phyloP scores from a whole-genome alignment of 1,284 basidiomycete species.

The Ganoderma leucocontextum region DNA sequence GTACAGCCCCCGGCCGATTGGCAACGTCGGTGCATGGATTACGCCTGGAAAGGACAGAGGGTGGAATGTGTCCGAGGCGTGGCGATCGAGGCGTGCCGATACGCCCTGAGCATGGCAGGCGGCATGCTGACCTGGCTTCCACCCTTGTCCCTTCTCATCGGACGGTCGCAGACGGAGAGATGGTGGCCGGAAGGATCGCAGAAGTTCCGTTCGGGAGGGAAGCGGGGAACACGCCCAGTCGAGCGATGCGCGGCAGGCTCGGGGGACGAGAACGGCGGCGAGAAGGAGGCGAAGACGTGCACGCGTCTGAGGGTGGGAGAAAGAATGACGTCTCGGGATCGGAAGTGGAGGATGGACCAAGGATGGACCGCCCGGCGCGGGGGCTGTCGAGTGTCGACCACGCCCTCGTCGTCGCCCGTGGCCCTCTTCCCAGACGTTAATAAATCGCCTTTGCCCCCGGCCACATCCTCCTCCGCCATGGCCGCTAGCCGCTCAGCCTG shows the following conservation, averaged over 20 bases:
- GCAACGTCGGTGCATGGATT: not conserved
- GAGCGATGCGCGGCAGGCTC: not conserved
- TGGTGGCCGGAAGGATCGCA: not conserved
- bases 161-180: not conserved
- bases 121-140: not conserved
- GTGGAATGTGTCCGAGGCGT: constrained; percentile 7
- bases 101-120: not conserved
- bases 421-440: constrained; percentile 12
- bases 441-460: constrained; percentile 1
- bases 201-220: constrained; percentile 3
- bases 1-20: not conserved
- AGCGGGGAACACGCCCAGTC: not conserved
- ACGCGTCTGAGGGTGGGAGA: not conserved
- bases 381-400: constrained; percentile 9
- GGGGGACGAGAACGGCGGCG: too few species aligned
- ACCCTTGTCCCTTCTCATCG: not conserved
- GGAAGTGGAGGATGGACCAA: constrained; percentile 2
- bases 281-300: too few species aligned
- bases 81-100: constrained; percentile 9
- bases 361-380: not conserved
- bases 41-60: not conserved
- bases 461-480: constrained; percentile 23
- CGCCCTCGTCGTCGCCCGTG: constrained; percentile 10
- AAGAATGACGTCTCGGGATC: constrained; percentile 4
- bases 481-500: constrained; percentile 14